These are phyloP conservation scores for Lodderomyces jiufengensis DNA, from an alignment of 1,139 yeast genomes.

Conservation along the genomic window DNA sequence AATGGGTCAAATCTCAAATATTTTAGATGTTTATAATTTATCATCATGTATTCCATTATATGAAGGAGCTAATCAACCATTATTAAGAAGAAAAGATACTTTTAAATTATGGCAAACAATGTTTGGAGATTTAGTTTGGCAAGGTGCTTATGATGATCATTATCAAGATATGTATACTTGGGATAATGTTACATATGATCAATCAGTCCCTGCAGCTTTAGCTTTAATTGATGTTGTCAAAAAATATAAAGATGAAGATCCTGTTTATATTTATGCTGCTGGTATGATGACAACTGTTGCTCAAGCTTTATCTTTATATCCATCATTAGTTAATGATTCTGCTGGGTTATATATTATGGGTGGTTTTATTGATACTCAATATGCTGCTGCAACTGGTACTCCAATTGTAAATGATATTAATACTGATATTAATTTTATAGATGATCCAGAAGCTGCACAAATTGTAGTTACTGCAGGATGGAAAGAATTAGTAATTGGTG, in stretches of 20 bases:
- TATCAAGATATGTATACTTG: conserved; percentile 27
- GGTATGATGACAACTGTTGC: conserved; percentile 43
- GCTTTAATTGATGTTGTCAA: conserved; percentile 38
- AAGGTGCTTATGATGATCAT: conserved; percentile 33
- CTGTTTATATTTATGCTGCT: conserved; percentile 34
- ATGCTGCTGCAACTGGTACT: conserved; percentile 30
- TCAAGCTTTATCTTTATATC: conserved; percentile 37
- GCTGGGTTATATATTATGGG: conserved; percentile 41
- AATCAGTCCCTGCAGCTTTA: conserved; percentile 28
- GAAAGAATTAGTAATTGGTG: conserved; percentile 34
- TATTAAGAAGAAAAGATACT: conserved; percentile 34
- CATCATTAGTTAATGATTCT: conserved; percentile 33
- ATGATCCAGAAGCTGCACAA: conserved; percentile 45
- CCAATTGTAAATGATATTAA: conserved; percentile 27
- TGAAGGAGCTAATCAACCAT: conserved; percentile 34
- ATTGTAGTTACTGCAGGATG: conserved; percentile 36
- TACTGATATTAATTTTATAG: conserved; percentile 39
- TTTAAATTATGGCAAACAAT: conserved; percentile 35
- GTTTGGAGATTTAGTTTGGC: conserved; percentile 39
- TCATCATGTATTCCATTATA: conserved; percentile 36
- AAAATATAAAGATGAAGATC: conserved; percentile 23
- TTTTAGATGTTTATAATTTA: conserved; percentile 27
- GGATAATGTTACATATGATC: conserved; percentile 26
- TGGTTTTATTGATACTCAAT: conserved; percentile 38
- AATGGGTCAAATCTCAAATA: conserved; percentile 25